phyloP scores from a whole-genome alignment of 2,329 filamentous ascomycete genomes.

The Oidium heveae region DNA sequence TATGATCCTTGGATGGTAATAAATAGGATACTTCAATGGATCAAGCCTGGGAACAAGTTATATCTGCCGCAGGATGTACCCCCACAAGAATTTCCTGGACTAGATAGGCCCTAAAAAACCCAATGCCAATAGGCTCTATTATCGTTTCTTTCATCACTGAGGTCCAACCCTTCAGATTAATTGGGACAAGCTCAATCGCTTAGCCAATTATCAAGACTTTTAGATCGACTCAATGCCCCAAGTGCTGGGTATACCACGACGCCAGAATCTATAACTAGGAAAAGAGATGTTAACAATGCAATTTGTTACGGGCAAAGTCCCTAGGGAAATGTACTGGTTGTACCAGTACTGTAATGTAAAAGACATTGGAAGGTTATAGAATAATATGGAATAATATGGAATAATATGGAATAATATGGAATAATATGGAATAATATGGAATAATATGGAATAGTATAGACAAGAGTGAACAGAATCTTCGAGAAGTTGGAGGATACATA shows the following conservation, averaged over 20 bases:
- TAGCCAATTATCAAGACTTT: not conserved
- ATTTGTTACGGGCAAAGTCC: no score
- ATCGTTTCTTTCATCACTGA: not conserved
- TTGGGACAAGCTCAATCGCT: not conserved
- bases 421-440: no score
- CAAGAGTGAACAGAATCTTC: no score
- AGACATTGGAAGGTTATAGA: no score
- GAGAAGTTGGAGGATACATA: no score
- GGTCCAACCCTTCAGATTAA: not conserved
- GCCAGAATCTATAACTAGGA: not conserved
- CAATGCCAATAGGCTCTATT: not conserved
- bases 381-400: no score
- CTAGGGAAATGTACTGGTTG: no score
- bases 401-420: no score
- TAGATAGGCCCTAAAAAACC: no score
- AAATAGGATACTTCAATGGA: not conserved
- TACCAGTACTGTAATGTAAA: no score
- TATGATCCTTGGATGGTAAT: not conserved
- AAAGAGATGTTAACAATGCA: not conserved
- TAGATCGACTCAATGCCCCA: not conserved
- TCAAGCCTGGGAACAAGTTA: not conserved
- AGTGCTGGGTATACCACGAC: not conserved
- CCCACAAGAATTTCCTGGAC: not conserved
- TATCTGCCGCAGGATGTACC: not conserved
- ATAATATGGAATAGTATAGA: no score